Evolutionary conservation across 768 basidiomycete species (phyloP), one percentile per base, ranked within the genome.

Genomic region (Terana coerulea): DNA sequence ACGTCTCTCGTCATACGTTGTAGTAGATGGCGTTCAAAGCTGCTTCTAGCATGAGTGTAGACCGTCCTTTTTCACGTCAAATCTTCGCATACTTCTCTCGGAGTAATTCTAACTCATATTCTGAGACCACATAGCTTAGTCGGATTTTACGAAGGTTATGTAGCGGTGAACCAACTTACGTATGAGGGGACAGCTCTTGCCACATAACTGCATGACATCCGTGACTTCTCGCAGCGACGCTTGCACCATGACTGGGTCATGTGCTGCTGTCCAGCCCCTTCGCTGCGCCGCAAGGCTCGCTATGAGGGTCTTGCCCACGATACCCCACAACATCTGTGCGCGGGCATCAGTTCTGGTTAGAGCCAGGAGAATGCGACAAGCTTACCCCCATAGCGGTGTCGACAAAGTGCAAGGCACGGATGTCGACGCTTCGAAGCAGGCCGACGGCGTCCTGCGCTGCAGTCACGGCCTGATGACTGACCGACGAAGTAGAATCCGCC

Each of bases 281-380:
- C 31, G 21, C 3, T 33, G 2, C 6, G 14, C 29, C 3, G 6
- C n/a, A 4, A 47, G 21, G 4, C 5, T 21, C 4, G 28, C 21
- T n/a, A 30, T 31, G 9, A 49, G 25, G 15, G 35, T 37, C 21
- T 49, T 26, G 24, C 47, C 33, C n/a, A 29, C 47, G 17, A 37
- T 49, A 15, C 47, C 47, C 36, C 47, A 36, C 35, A 49, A 15
- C 9, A 49, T 49, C 47, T 49, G 19, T 7, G 10, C n/a, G n/a
- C n/a, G n/a, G n/a, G n/a, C n/a, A 12, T 45, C 26, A 29, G 25
- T 17, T 26, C 17, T 10, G 5, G 21, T 5, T 29, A 29, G 4
- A 26, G 25, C 6, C n/a, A 6, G 8, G 24, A n/a, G 6, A 5
- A 7, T 4, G 17, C 19, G 17, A 26, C 5, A 45, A 3, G 29